A percentile compares a stretch with the other conserved stretches of the same genome.
Conservation (phyloP, 2,329 filamentous ascomycete species). For the Colletotrichum tofieldiae region DNA sequence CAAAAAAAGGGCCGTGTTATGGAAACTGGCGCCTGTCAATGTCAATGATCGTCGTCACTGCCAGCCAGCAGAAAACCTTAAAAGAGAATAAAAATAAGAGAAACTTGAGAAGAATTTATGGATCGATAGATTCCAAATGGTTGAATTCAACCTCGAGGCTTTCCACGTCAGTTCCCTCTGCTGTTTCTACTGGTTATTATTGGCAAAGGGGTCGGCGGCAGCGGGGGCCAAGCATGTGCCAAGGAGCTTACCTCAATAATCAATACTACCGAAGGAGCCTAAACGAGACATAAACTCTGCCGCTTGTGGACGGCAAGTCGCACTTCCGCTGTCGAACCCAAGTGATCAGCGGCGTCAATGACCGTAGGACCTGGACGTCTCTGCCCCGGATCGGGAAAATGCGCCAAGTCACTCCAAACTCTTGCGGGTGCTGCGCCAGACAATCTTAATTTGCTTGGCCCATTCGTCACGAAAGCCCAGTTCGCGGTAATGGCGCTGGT, state of each 20-base stretch:
- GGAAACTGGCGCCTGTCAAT: neutral
- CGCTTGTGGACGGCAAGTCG: slow-evolving; percentile 8
- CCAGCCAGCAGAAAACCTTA: neutral
- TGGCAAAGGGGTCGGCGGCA: neutral
- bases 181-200: too few relatives aligned
- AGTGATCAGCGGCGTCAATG: slow-evolving; percentile 28
- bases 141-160: neutral
- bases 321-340: slow-evolving; percentile 25
- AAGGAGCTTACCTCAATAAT: slow-evolving; percentile 24
- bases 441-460: slow-evolving; percentile 27
- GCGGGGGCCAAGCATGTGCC: slow-evolving; percentile 16
- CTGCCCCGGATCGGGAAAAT: slow-evolving; percentile 7
- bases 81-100: too few relatives aligned
- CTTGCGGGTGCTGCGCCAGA: neutral
- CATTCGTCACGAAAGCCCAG: slow-evolving; percentile 29
- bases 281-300: slow-evolving; percentile 16
- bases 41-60: neutral
- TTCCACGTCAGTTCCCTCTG: neutral
- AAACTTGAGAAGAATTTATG: too few relatives aligned
- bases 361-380: neutral
- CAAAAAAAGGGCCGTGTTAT: neutral
- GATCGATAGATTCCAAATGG: neutral
- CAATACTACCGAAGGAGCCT: slow-evolving; percentile 9
- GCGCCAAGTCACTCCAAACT: slow-evolving; percentile 1
- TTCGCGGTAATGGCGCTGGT: slow-evolving; percentile 3